Evolutionary conservation across 2,329 filamentous ascomycete species (phyloP), one percentile per base, ranked within the genome.

Genomic region (Metarhizium robertsii): DNA sequence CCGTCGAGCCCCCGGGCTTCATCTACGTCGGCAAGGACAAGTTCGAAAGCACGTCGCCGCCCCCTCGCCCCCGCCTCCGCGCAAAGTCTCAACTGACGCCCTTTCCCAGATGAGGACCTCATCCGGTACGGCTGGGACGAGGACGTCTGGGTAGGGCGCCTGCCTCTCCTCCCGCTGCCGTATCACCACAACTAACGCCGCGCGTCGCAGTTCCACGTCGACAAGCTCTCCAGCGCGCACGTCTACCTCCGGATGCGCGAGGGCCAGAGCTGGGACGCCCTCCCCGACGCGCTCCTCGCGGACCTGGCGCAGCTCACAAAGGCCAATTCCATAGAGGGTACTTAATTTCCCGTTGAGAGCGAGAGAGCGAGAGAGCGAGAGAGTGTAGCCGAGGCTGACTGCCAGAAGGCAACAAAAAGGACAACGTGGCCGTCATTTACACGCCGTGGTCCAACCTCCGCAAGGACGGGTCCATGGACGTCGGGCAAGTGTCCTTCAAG

Each of bases 1-100:
- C 85, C 46, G 90, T 95, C 43, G 79, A 85, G 13, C 92, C 94
- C 2, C 70, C 90, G 36, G 92, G 90, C 46, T 92, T 87, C 69
- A 85, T 99, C 67, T 99, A 99, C 70, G 90, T 96, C 57, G 94
- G 94, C 72, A 99, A 97, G 73, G 94, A 99, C 78, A 99, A 99
- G 75, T 92, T 94, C 64, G 94, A 99, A 78, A 99, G 94, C 96
- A 79, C 67, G 86, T 45, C 16, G 40, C 1, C 3, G 6, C 16
- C 18, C 42, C 42, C 5, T 1, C 38, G 10, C 14, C 38, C 5
- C 11, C 5, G 5, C 5, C 38, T 40, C 14, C 38, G 38, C 8
- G 8, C 14, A 5, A 11, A 34, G 13, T 40, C 10, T 45, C 29
- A 2, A 14, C 16, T 30, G 11, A 32, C 42, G 2, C 13, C 14